Base-by-base conservation (phyloP, 2,329 filamentous ascomycete species). In the Elsinoe batatas region DNA sequence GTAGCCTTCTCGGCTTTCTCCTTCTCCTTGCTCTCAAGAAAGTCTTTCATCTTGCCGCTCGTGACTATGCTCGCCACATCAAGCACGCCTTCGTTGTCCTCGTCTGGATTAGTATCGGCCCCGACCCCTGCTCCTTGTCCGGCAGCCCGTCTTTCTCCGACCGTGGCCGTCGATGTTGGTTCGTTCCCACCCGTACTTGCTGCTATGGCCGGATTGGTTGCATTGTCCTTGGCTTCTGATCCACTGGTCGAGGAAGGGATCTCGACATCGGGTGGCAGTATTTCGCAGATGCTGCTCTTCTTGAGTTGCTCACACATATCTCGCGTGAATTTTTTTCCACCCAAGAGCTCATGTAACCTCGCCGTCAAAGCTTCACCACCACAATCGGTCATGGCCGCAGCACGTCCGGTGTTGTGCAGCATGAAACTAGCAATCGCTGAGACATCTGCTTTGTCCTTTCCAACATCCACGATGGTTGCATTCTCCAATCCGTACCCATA, bases 351-450 rank as follows among this genome's bases (percentile, higher is more conserved):
- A 43, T 82, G 69, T 38, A 97, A 76, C 58, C 82, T 79, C 63
- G 80, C 78, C 0, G 91, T 97, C 75, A 97, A 88, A 1, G 86
- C 82, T 64, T 96, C 87, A 51, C 93, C 93, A 61, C 93, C 93
- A 58, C 88, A 93, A 12, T 83, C 73, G 53, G 79, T 65, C 61
- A 87, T 58, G 60, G 83, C 72, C 67, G 81, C 69, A 67, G 85
- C 71, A 77, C 80, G 70, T 66, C 82, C 78, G 65, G 83, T 73
- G 71, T 87, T 77, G 70, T 90, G 78, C 73, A 94, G 79, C 44
- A 83, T 74, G 64, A 87, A 91, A 59, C 97, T 91, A 57, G 85
- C 84, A 50, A 98, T 83, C 56, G 91, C 91, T 0, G 90, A 95
- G 17, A 98, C 81, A 64, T 98, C 91, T 20, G 91, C 88, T 74